A percentile compares a stretch with the other conserved stretches of the same genome.
These are phyloP conservation scores for Plasmodium gonderi DNA, from an alignment of 169 alveolate genomes.

Conservation along the genomic window DNA sequence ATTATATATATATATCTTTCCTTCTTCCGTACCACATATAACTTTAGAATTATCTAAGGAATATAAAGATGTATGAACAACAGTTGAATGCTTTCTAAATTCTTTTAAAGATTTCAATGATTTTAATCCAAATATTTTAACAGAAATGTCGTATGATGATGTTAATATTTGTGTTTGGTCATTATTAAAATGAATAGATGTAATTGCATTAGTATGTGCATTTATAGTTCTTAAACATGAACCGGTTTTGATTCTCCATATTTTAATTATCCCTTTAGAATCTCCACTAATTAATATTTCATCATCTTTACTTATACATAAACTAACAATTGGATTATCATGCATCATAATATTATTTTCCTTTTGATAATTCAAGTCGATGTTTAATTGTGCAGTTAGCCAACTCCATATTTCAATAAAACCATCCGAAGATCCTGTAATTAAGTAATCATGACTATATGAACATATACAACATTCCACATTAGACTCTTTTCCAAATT, in stretches of 20 bases:
- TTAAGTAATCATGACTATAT: constrained; percentile 87
- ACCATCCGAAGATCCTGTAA: constrained; percentile 91
- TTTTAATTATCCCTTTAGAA: constrained; percentile 85
- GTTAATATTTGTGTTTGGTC: constrained; percentile 87
- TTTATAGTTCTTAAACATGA: constrained; percentile 83
- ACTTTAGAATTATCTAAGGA: constrained; percentile 80
- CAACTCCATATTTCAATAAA: constrained; percentile 91
- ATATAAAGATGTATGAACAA: constrained; percentile 80
- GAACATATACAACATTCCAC: constrained; percentile 90
- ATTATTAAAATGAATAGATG: constrained; percentile 85
- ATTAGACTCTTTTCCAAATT: constrained; percentile 87
- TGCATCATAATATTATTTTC: constrained; percentile 88
- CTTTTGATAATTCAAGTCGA: constrained; percentile 85
- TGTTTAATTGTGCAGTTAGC: constrained; percentile 83
- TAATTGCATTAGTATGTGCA: constrained; percentile 78
- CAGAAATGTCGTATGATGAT: constrained; percentile 87
- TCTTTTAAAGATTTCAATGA: constrained; percentile 82
- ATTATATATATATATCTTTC: constrained; percentile 83
- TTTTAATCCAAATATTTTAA: constrained; percentile 83
- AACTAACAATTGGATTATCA: constrained; percentile 85
- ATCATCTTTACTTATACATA: constrained; percentile 89
- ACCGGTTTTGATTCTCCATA: constrained; percentile 53
- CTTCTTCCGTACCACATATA: constrained; percentile 86
- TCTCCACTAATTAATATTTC: constrained; percentile 90
- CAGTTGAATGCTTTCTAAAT: constrained; percentile 81